Evolutionary conservation across 768 basidiomycete species (phyloP).

Genomic region (Trametopsis cervina): DNA sequence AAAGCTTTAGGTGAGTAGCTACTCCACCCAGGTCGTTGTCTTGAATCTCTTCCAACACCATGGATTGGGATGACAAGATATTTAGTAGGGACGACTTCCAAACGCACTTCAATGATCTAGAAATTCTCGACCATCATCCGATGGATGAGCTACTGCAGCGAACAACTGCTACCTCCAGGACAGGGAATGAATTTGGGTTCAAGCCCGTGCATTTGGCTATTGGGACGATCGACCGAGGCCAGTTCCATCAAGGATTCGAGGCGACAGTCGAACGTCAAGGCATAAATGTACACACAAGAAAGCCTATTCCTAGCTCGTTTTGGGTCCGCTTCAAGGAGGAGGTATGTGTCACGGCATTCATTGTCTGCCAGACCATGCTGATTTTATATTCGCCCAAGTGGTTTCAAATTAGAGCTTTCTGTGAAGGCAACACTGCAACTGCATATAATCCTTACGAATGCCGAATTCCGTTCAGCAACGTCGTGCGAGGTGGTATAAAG

Average conservation of each 20-base stretch:
- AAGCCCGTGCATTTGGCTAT: slow-evolving; percentile 3
- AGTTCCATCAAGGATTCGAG: slow-evolving; percentile 3
- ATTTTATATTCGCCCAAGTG: slow-evolving; percentile 6
- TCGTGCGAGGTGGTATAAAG: slow-evolving; percentile 3
- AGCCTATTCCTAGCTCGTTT: slow-evolving; percentile 4
- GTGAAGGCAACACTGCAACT: neutral
- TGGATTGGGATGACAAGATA: slow-evolving; percentile 9
- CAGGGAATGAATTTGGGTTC: slow-evolving; percentile 11
- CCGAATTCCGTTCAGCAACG: slow-evolving; percentile 9
- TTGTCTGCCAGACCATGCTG: neutral
- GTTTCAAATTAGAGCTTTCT: slow-evolving; percentile 10
- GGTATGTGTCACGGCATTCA: slow-evolving; percentile 2
- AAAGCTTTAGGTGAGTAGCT: no score
- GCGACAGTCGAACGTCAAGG: slow-evolving; percentile 2
- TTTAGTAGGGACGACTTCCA: neutral
- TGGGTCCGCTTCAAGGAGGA: slow-evolving; percentile 9
- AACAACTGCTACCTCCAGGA: slow-evolving; percentile 7
- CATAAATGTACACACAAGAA: neutral
- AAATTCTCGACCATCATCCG: neutral
- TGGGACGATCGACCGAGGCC: neutral
- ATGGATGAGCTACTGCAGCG: slow-evolving; percentile 5
- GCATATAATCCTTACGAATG: slow-evolving; percentile 8
- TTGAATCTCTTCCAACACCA: no score
- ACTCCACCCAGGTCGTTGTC: no score
- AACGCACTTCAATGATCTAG: slow-evolving; percentile 1